Evolutionary conservation across 2,329 filamentous ascomycete genomes (phyloP), one percentile per base, ranked within the genome.

Genomic region (Tolypocladium amazonense): DNA sequence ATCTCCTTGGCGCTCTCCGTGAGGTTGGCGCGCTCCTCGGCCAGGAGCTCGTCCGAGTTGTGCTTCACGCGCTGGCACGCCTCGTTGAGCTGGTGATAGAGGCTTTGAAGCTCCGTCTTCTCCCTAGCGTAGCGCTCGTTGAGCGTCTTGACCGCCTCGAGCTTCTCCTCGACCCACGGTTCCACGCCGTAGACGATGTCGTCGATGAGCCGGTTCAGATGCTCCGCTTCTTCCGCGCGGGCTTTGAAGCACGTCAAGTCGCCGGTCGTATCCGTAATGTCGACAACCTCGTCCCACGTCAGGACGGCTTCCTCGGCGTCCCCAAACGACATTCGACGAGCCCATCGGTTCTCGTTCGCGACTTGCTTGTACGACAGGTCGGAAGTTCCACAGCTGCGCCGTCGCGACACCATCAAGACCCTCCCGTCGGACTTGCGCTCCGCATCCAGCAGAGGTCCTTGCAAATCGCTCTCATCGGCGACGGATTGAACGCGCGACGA

Each of bases 1-100:
- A 97, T 80, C 63, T 94, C 89, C 71, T 88, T 88, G 62, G 92
- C 78, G 20, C 82, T 81, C 69, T 94, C 90, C 4, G 82, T 83
- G 43, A 96, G 77, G 58, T 82, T 80, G 27, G 81, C 79, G 47
- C 87, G 83, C 73, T 95, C 89, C 56, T 87, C 84, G 0, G 81
- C 79, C 12, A 96, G 74, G 20, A 91, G 76, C 60, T 89, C 87
- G 39, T 87, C 83, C 1, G 87, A 87, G 60, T 81, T 81, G 60
- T 88, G 81, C 62, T 86, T 84, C 20, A 92, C 79, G 20, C 80
- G 79, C 64, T 88, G 83, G 65, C 89, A 90, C 20, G 84, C 82
- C 52, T 90, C 85, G n/a, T 85, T 78, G 25, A 88, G 82, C 58
- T 88, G 84, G 45, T 86, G 80, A 70, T 92, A 92, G 3, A 91